phyloP scores from a whole-genome alignment of 2,329 filamentous ascomycete species.

The Penicillium sp. region DNA sequence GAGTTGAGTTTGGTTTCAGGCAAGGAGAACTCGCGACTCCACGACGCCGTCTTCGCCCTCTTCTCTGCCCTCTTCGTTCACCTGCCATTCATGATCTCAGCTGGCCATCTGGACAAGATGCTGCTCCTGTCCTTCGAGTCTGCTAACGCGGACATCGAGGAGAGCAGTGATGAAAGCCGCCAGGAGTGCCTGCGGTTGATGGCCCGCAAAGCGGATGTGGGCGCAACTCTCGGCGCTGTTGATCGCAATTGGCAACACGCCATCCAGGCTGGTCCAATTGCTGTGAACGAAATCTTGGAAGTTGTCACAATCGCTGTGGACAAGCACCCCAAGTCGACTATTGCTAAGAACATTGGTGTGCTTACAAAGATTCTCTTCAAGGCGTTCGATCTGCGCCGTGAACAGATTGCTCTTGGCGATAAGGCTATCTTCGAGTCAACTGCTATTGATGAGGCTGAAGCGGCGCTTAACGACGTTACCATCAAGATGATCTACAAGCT shows the following conservation, averaged over 20 bases:
- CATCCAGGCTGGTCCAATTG: slow-evolving; percentile 60
- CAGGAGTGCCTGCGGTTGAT: slow-evolving; percentile 68
- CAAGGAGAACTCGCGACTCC: slow-evolving; percentile 60
- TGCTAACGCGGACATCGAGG: slow-evolving; percentile 59
- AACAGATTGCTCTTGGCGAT: slow-evolving; percentile 31
- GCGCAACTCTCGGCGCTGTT: slow-evolving; percentile 70
- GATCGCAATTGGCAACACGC: slow-evolving; percentile 69
- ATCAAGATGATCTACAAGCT: slow-evolving; percentile 95
- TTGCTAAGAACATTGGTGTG: slow-evolving; percentile 69
- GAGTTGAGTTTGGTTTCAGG: slow-evolving; percentile 57
- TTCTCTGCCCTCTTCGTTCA: slow-evolving; percentile 76
- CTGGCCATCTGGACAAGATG: slow-evolving; percentile 68
- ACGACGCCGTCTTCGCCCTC: slow-evolving; percentile 79
- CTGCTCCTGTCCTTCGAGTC: slow-evolving; percentile 71
- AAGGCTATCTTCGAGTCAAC: slow-evolving; percentile 42
- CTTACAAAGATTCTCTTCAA: slow-evolving; percentile 62
- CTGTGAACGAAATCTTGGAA: slow-evolving; percentile 65
- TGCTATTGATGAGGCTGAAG: slow-evolving; percentile 59
- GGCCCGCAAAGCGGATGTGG: slow-evolving; percentile 73
- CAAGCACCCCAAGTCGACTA: slow-evolving; percentile 70
- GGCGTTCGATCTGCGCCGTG: slow-evolving; percentile 49
- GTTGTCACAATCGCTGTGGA: slow-evolving; percentile 70
- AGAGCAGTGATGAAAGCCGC: slow-evolving; percentile 63
- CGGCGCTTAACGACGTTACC: slow-evolving; percentile 63
- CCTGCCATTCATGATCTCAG: slow-evolving; percentile 85